Evolutionary conservation across 257 asterid genomes (phyloP), one percentile per base, ranked within the genome.

Genomic region (Scutellaria galericulata): DNA sequence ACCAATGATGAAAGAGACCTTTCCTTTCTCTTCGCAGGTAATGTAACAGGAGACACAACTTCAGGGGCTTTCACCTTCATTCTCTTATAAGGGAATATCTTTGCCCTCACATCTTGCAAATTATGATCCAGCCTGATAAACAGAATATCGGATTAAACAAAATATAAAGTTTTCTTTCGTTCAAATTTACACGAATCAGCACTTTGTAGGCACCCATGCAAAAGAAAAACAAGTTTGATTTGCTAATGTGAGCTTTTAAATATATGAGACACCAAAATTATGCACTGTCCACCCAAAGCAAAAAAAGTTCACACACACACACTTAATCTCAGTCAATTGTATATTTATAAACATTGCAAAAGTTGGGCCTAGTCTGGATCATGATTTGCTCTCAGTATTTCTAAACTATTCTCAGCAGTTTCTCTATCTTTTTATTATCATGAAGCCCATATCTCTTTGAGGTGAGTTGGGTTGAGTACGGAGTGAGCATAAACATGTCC

Each of bases 21-120:
- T 85, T 95, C 99, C 85, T 95, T 95, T 81, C 97, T 90, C 89
- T 89, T 95, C 42, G 82, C 92, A 24, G 99, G 99, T 79, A 92
- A 76, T 42, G 90, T 55, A 68, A 90, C 68, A 44, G 91, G 85
- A 77, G 90, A 75, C 73, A 78, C 71, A 76, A 78, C 74, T 80
- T 95, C 99, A 61, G 94, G 90, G 82, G 94, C 84, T 66, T 77
- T 83, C 81, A 87, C 87, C 80, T 90, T 90, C 76, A 82, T 75
- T 78, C 96, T 86, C 90, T 88, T 95, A 66, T 78, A 90, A 64
- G 99, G 98, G 81, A 90, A 95, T 76, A 95, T 82, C 78, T 95
- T 95, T 59, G 94, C 92, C 66, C 93, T 86, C 79, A 95, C 88
- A 77, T 92, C 96, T 87, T 95, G 99, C 85, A 95, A 69, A 73